Base-by-base conservation (phyloP, 108 stramenopile genomes). In the Bacterosira constricta region DNA sequence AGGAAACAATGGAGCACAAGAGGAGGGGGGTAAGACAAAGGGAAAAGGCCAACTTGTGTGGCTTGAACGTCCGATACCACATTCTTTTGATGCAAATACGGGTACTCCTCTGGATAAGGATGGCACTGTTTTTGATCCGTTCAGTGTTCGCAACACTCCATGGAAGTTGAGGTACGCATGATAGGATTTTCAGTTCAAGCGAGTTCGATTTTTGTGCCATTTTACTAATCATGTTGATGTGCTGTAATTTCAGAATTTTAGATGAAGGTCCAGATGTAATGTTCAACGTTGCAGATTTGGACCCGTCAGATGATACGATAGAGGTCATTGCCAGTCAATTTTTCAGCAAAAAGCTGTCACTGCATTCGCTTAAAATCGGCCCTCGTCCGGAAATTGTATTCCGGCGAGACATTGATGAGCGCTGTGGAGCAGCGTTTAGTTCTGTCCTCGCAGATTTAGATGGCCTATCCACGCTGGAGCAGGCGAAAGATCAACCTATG, bases 211-310 rank as follows among this genome's bases (percentile, higher is more conserved):
- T 42, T 45, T 11, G 17, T 42, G 41, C 2, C 41, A 2, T n/a
- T 3, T 42, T 42, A 12, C 12, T 2, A 34, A 34, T 54, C 6
- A 34, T 15, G 8, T 7, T n/a, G 1, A 3, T 7, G 4, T 50
- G 27, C 44, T 42, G 18, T 46, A 32, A 41, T 26, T 35, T 56
- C 57, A 83, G 77, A 34, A 89, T 97, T 3, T 69, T 97, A 26
- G 95, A 86, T 42, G 80, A 85, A 57, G 97, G 97, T 13, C 97
- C 97, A 13, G 97, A 98, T 82, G 97, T 98, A 20, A 96, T 97
- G 95, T 98, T 97, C 76, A 87, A 79, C 47, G 90, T 96, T n/a
- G 91, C 91, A 1, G 95, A 98, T 80, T 55, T 98, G 69, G 90
- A 96, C 66, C 73, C 87, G 6, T 68, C 76, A 6, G 95, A 96